A percentile compares a stretch with the other conserved stretches of the same genome.
These are phyloP conservation scores for Dactylellina drechsleri DNA, from an alignment of 2,329 filamentous ascomycete species.

Conservation along the genomic window DNA sequence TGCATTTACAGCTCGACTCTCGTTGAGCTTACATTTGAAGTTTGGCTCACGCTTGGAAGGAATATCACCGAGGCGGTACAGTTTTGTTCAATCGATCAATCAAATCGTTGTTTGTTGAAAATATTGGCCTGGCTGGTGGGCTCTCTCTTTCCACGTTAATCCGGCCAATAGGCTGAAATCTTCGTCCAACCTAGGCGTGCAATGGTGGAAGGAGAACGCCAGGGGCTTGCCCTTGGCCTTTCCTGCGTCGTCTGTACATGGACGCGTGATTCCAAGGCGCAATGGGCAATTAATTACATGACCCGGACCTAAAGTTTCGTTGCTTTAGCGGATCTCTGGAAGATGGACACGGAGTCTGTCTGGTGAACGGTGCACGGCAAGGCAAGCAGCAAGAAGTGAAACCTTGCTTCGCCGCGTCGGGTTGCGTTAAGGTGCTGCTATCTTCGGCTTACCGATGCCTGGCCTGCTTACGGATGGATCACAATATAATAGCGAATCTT, in stretches of 20 bases:
- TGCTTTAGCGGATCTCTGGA: conserved; percentile 35
- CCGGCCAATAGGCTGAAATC: conserved; percentile 50
- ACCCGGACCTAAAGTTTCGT: background rate
- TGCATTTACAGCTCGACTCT: conserved; percentile 16
- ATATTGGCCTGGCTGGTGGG: conserved; percentile 37
- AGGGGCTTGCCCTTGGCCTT: conserved; percentile 7
- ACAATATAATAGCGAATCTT: conserved; percentile 18
- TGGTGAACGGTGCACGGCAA: background rate
- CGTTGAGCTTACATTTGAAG: background rate
- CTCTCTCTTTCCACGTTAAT: conserved; percentile 17
- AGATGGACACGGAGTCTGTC: background rate
- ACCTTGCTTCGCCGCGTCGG: conserved; percentile 55
- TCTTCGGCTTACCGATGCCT: conserved; percentile 52
- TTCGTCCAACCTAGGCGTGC: conserved; percentile 14
- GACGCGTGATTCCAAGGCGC: conserved; percentile 53
- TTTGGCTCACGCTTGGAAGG: conserved; percentile 2
- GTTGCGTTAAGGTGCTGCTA: conserved; percentile 48
- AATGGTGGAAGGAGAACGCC: conserved; percentile 1
- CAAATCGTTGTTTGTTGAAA: conserved; percentile 16
- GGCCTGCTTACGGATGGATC: conserved; percentile 36
- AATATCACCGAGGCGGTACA: conserved; percentile 35
- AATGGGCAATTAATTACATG: conserved; percentile 35
- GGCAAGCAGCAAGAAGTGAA: conserved; percentile 30
- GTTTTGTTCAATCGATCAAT: background rate
- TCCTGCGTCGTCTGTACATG: conserved; percentile 52